Percentiles rank a stretch among this genome's conserved stretches.
These are phyloP conservation scores for Vinca major DNA, from an alignment of 305 asterid genomes.

Conservation along the genomic window DNA sequence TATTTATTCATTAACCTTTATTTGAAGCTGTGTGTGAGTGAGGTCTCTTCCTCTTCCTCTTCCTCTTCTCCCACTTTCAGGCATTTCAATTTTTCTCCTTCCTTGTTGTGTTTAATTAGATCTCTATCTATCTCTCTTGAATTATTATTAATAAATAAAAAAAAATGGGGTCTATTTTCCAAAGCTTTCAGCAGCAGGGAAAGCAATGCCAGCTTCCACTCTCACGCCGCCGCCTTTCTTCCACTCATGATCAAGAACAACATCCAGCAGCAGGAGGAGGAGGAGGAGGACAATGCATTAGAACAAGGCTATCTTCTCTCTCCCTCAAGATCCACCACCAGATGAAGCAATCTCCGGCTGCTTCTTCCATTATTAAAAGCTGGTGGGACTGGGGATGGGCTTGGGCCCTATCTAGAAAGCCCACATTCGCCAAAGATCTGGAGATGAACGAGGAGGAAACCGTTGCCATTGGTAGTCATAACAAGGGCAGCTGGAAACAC, in stretches of 20 bases:
- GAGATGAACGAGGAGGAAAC: constrained; percentile 72
- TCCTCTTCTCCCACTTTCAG: too few relatives aligned
- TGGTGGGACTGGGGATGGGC: constrained; percentile 84
- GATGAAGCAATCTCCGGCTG: too few relatives aligned
- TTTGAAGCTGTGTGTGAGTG: too few relatives aligned
- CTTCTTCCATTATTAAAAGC: constrained; percentile 34
- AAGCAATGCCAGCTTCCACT: constrained; percentile 48
- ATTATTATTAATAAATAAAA: too few relatives aligned
- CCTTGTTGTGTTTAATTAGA: too few relatives aligned
- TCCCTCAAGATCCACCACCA: constrained; percentile 39
- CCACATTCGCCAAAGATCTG: constrained; percentile 62
- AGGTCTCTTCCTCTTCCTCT: too few relatives aligned
- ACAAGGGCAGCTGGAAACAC: constrained; percentile 70
- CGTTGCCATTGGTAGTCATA: constrained; percentile 51
- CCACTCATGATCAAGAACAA: constrained; percentile 1
- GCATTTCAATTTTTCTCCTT: too few relatives aligned
- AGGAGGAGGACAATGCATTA: constrained; percentile 26
- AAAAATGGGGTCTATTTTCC: constrained; percentile 42
- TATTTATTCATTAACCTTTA: too few relatives aligned
- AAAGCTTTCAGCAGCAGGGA: constrained; percentile 24
- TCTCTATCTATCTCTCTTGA: too few relatives aligned
- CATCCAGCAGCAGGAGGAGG: too few relatives aligned
- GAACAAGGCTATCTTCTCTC: constrained; percentile 55
- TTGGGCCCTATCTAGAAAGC: constrained; percentile 70
- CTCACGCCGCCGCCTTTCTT: constrained; percentile 21